These are phyloP conservation scores for Poronia punctata DNA, from an alignment of 495 filamentous ascomycete genomes.

Conservation along the genomic window DNA sequence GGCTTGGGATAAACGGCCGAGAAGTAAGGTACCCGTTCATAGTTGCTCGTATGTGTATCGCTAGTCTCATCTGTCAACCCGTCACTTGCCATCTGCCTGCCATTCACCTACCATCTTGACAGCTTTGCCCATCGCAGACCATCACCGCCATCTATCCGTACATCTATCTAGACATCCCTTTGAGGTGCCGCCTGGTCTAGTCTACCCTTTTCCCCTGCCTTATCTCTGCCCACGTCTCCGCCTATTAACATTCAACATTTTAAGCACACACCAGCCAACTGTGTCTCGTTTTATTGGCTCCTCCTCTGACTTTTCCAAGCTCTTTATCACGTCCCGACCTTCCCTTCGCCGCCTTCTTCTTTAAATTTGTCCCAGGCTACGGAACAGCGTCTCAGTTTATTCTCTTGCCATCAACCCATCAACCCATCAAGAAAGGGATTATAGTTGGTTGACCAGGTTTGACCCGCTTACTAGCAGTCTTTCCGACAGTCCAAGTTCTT, in stretches of 20 bases:
- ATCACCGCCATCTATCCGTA: slow-evolving; percentile 3
- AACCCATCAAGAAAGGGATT: not conserved
- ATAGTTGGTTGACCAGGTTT: slow-evolving; percentile 12
- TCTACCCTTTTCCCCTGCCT: too few relatives aligned
- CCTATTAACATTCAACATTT: too few relatives aligned
- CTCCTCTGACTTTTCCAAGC: slow-evolving; percentile 14
- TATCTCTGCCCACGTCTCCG: too few relatives aligned
- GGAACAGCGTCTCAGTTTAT: slow-evolving; percentile 28
- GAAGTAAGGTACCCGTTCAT: slow-evolving; percentile 28
- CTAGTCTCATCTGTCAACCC: slow-evolving; percentile 26
- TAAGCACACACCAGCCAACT: not conserved
- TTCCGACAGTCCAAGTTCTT: slow-evolving; percentile 22
- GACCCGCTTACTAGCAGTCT: slow-evolving; percentile 21
- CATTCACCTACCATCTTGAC: too few relatives aligned
- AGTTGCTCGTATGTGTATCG: slow-evolving; percentile 24
- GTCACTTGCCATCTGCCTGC: too few relatives aligned
- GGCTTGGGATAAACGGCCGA: slow-evolving; percentile 22
- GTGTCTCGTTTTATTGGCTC: slow-evolving; percentile 10
- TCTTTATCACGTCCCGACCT: slow-evolving; percentile 20
- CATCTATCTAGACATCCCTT: too few relatives aligned
- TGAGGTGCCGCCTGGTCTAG: too few relatives aligned
- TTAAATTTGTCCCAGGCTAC: slow-evolving; percentile 22
- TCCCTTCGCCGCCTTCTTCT: slow-evolving; percentile 10
- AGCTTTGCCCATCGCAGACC: slow-evolving; percentile 1
- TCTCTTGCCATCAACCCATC: slow-evolving; percentile 5